These are phyloP conservation scores for Pythium angustatum DNA, from an alignment of 352 stramenopile genomes.

Conservation along the genomic window DNA sequence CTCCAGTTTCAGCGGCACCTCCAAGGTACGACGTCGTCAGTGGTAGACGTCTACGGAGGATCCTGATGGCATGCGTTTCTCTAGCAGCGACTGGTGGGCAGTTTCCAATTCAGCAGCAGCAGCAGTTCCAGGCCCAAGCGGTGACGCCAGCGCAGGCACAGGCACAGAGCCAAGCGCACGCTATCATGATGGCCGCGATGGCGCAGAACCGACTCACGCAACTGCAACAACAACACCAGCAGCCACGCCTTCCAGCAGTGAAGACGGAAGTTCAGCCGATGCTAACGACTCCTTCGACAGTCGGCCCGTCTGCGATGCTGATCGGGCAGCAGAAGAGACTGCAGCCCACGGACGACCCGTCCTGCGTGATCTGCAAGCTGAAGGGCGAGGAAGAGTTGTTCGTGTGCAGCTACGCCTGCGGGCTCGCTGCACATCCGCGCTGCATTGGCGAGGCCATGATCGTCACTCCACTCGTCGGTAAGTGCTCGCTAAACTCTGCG, in stretches of 20 bases:
- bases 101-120: slow-evolving; percentile 11
- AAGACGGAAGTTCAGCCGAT: background rate
- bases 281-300: background rate
- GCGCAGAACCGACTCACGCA: slow-evolving; percentile 13
- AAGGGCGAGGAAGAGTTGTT: slow-evolving; percentile 50
- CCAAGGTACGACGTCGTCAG: slow-evolving; percentile 2
- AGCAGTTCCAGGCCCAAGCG: background rate
- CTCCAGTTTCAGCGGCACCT: slow-evolving; percentile 22
- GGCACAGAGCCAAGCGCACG: slow-evolving; percentile 21
- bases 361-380: slow-evolving; percentile 54
- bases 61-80: background rate
- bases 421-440: slow-evolving; percentile 49
- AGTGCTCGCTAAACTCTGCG: background rate
- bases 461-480: slow-evolving; percentile 31
- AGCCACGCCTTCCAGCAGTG: slow-evolving; percentile 10
- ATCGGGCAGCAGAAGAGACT: slow-evolving; percentile 10
- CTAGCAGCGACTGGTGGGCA: slow-evolving; percentile 1
- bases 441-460: slow-evolving; percentile 62
- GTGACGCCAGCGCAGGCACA: slow-evolving; percentile 1
- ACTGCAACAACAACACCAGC: slow-evolving; percentile 10
- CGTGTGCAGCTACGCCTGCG: slow-evolving; percentile 60
- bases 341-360: slow-evolving; percentile 23
- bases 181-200: slow-evolving; percentile 28
- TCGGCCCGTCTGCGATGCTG: slow-evolving; percentile 1
- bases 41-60: background rate